A percentile compares a stretch with the other conserved stretches of the same genome.
These are phyloP conservation scores for Backusella morwellensis DNA, from an alignment of 192 early-diverging fungal species.

Conservation along the genomic window DNA sequence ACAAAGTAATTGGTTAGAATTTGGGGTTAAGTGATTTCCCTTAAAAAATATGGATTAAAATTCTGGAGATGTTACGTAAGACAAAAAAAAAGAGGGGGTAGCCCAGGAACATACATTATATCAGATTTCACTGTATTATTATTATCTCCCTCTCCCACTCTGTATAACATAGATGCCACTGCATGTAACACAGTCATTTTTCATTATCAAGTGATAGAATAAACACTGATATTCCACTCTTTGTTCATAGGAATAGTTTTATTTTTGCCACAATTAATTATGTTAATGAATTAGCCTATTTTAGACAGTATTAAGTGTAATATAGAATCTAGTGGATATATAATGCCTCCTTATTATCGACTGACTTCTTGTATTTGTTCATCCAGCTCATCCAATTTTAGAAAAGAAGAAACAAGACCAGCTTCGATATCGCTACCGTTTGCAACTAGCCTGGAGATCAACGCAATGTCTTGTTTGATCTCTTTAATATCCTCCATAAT, in stretches of 20 bases:
- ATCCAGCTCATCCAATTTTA: background rate
- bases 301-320: too few species aligned
- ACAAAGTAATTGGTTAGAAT: background rate
- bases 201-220: too few species aligned
- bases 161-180: too few species aligned
- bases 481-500: background rate
- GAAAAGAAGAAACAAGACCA: background rate
- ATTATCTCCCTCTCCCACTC: too few species aligned
- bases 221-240: too few species aligned
- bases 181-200: too few species aligned
- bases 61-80: background rate
- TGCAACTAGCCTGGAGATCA: background rate
- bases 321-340: background rate
- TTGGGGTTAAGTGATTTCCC: background rate
- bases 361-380: background rate
- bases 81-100: background rate
- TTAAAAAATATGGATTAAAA: too few species aligned
- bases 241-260: too few species aligned
- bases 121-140: too few species aligned
- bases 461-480: background rate
- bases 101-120: too few species aligned
- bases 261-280: too few species aligned
- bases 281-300: too few species aligned
- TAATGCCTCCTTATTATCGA: background rate
- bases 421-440: background rate